A percentile compares a stretch with the other conserved stretches of the same genome.
phyloP scores from a whole-genome alignment of 768 basidiomycete species.

The Saitozyma podzolica region DNA sequence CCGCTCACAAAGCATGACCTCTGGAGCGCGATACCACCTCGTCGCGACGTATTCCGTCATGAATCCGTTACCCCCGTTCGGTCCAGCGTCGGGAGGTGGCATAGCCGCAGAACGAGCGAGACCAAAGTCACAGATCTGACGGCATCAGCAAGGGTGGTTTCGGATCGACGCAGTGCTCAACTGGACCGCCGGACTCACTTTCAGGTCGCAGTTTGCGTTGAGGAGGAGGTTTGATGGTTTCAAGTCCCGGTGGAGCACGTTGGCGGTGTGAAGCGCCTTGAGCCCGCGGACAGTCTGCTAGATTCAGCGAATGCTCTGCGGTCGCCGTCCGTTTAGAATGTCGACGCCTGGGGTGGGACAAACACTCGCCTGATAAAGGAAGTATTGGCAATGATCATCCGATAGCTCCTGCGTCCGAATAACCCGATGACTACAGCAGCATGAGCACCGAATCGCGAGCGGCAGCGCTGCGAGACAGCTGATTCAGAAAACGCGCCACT shows the following conservation, averaged over 20 bases:
- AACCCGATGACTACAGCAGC: constrained; percentile 66
- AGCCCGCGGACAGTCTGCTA: constrained; percentile 79
- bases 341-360: neutral
- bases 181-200: constrained; percentile 41
- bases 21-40: constrained; percentile 97
- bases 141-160: constrained; percentile 12
- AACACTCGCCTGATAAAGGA: constrained; percentile 72
- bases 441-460: constrained; percentile 13
- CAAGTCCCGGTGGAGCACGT: constrained; percentile 64
- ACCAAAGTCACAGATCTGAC: constrained; percentile 75
- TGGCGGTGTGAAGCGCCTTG: constrained; percentile 91
- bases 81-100: constrained; percentile 14
- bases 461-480: neutral
- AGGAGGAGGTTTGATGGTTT: constrained; percentile 55
- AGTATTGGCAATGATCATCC: constrained; percentile 96
- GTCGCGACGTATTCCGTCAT: constrained; percentile 76
- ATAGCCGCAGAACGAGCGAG: constrained; percentile 64
- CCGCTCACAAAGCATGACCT: constrained; percentile 84
- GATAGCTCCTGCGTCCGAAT: constrained; percentile 90
- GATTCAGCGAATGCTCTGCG: constrained; percentile 1
- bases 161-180: neutral
- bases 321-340: neutral
- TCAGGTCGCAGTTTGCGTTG: constrained; percentile 56
- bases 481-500: neutral
- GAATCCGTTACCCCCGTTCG: constrained; percentile 35